Percentiles rank a stretch among this genome's conserved stretches.
phyloP scores from a whole-genome alignment of 2,329 filamentous ascomycete genomes.

The Penicillium sumatraense region DNA sequence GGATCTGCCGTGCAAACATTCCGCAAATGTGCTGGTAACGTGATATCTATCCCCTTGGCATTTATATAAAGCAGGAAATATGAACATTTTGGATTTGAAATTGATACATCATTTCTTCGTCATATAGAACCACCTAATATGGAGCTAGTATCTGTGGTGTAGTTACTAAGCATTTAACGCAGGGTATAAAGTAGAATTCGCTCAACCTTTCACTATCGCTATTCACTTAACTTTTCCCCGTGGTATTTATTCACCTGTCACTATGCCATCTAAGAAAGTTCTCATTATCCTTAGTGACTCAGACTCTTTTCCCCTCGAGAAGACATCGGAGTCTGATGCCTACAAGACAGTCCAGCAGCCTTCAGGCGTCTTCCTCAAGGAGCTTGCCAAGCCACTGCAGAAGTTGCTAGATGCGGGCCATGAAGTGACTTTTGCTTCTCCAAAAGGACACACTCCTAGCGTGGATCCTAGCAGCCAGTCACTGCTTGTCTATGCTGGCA shows the following conservation, averaged over 20 bases:
- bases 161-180: neutral
- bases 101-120: neutral
- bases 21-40: too few species aligned
- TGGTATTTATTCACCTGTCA: neutral
- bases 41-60: neutral
- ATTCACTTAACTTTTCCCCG: neutral
- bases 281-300: constrained; percentile 53
- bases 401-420: constrained; percentile 44
- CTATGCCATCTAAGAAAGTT: constrained; percentile 35
- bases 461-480: constrained; percentile 50
- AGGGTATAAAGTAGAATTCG: neutral
- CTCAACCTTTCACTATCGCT: neutral
- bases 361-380: constrained; percentile 45
- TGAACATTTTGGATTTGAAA: neutral
- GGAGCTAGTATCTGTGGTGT: neutral
- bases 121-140: neutral
- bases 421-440: constrained; percentile 53
- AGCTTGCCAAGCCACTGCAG: constrained; percentile 44
- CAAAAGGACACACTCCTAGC: constrained; percentile 46
- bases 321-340: constrained; percentile 26
- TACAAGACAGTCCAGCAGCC: constrained; percentile 34
- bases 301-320: constrained; percentile 42
- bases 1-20: neutral
- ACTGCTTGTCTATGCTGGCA: constrained; percentile 51
- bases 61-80: neutral